phyloP scores from a whole-genome alignment of 352 stramenopile species.

The Globisporangium barbulae region DNA sequence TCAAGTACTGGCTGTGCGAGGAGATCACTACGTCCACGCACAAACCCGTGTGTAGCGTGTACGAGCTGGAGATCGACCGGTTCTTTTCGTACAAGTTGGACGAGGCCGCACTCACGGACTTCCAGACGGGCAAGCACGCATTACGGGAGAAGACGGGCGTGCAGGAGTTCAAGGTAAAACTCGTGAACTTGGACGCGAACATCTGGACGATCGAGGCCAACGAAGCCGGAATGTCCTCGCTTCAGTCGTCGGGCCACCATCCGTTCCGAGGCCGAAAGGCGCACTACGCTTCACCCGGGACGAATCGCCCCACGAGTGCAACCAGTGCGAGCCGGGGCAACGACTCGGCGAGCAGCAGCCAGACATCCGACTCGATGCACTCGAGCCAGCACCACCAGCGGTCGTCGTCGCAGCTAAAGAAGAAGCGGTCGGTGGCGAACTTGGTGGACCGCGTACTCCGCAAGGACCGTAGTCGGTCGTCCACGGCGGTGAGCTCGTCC shows the following conservation, averaged over 20 bases:
- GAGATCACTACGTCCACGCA: slow-evolving; percentile 41
- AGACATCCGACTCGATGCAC: slow-evolving; percentile 13
- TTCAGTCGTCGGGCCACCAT: slow-evolving; percentile 9
- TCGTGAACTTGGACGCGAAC: slow-evolving; percentile 54
- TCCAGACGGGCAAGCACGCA: slow-evolving; percentile 23
- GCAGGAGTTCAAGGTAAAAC: slow-evolving; percentile 48
- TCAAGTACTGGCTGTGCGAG: slow-evolving; percentile 48
- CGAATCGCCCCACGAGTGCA: not conserved
- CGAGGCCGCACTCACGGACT: slow-evolving; percentile 20
- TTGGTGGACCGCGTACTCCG: slow-evolving; percentile 19
- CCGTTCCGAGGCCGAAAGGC: slow-evolving; percentile 1
- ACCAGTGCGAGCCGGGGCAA: slow-evolving; percentile 2
- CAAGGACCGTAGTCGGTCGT: slow-evolving; percentile 19
- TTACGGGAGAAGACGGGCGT: slow-evolving; percentile 39
- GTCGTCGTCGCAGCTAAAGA: slow-evolving; percentile 11
- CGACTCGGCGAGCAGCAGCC: slow-evolving; percentile 14
- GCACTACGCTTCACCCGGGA: slow-evolving; percentile 1
- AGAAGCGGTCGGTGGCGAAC: slow-evolving; percentile 18
- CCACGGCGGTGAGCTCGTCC: slow-evolving; percentile 1
- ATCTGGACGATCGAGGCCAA: slow-evolving; percentile 36
- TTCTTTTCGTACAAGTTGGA: slow-evolving; percentile 47
- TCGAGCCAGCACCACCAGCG: slow-evolving; percentile 10
- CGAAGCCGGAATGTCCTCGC: slow-evolving; percentile 4
- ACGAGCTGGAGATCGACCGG: slow-evolving; percentile 50
- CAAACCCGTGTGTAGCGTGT: slow-evolving; percentile 50